phyloP scores from a whole-genome alignment of 1,139 yeast species.

The Hyphopichia buzzinii region DNA sequence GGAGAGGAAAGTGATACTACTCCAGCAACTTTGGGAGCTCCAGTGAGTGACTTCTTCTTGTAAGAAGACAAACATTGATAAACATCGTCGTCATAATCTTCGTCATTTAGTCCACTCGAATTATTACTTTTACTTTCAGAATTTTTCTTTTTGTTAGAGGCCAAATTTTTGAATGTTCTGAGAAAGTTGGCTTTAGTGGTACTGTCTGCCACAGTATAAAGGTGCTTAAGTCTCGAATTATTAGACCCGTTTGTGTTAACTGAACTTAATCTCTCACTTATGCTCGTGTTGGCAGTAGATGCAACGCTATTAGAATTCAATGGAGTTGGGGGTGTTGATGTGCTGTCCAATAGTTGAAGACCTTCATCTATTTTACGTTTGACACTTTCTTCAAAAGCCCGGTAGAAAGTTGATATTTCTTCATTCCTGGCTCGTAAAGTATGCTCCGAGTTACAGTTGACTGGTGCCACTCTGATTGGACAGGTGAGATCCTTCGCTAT shows the following conservation, averaged over 20 bases:
- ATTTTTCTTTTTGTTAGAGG: neutral
- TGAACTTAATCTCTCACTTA: conserved; percentile 2
- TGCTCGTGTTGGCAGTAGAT: neutral
- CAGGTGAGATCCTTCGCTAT: conserved; percentile 34
- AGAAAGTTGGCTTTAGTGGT: conserved; percentile 16
- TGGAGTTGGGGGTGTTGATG: neutral
- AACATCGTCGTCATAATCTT: conserved; percentile 17
- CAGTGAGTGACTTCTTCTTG: conserved; percentile 38
- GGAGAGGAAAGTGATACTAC: conserved; percentile 38
- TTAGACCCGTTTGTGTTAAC: neutral
- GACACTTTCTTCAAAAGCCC: conserved; percentile 36
- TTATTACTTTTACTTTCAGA: neutral
- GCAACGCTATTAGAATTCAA: neutral
- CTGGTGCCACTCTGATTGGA: conserved; percentile 40
- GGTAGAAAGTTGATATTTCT: conserved; percentile 29
- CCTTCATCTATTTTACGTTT: conserved; percentile 32
- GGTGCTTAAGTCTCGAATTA: conserved; percentile 29
- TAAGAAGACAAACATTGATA: conserved; percentile 34
- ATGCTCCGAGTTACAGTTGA: conserved; percentile 14
- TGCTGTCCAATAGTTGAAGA: conserved; percentile 11
- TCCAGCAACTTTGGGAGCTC: conserved; percentile 32
- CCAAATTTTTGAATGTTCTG: conserved; percentile 12
- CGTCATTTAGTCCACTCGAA: conserved; percentile 3
- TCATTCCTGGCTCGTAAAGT: conserved; percentile 16
- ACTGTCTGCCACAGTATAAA: conserved; percentile 25